These are phyloP conservation scores for Apiotrichum gamsii DNA, from an alignment of 1,284 basidiomycete genomes.

Conservation along the genomic window DNA sequence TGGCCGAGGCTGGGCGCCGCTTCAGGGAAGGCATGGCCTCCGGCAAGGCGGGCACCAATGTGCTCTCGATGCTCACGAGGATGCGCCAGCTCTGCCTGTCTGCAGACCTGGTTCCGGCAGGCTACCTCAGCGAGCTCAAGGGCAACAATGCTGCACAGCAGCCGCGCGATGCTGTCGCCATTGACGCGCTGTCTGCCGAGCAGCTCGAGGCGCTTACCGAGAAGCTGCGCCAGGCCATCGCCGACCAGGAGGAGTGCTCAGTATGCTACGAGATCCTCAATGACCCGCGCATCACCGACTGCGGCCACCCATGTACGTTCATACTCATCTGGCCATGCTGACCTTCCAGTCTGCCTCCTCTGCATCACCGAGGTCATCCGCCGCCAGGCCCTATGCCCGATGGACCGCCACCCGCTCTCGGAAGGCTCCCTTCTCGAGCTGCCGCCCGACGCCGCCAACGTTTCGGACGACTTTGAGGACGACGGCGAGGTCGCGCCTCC, in stretches of 20 bases:
- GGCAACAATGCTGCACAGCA: slow-evolving; percentile 47
- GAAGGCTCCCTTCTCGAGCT: slow-evolving; percentile 62
- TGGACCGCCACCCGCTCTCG: slow-evolving; percentile 68
- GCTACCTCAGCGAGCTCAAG: slow-evolving; percentile 65
- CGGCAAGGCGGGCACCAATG: slow-evolving; percentile 20
- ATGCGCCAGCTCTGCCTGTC: slow-evolving; percentile 78
- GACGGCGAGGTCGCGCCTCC: slow-evolving; percentile 19
- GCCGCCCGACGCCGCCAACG: slow-evolving; percentile 49
- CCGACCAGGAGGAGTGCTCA: slow-evolving; percentile 73
- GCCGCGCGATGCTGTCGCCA: slow-evolving; percentile 49
- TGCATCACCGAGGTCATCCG: slow-evolving; percentile 57
- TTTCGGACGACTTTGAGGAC: no score
- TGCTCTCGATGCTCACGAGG: slow-evolving; percentile 71
- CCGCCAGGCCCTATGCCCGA: slow-evolving; percentile 68
- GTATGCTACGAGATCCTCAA: slow-evolving; percentile 62
- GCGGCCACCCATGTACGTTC: slow-evolving; percentile 58
- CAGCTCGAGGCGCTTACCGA: slow-evolving; percentile 54
- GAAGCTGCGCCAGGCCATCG: slow-evolving; percentile 61
- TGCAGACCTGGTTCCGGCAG: slow-evolving; percentile 65
- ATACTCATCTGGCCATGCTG: background rate
- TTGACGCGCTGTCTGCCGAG: slow-evolving; percentile 25
- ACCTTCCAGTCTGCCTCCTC: slow-evolving; percentile 53
- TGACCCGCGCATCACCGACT: slow-evolving; percentile 70
- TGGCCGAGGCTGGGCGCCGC: slow-evolving; percentile 57
- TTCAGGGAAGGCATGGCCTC: slow-evolving; percentile 56